Evolutionary conservation across 768 basidiomycete genomes (phyloP).

Genomic region (Asterophora lycoperdoides): DNA sequence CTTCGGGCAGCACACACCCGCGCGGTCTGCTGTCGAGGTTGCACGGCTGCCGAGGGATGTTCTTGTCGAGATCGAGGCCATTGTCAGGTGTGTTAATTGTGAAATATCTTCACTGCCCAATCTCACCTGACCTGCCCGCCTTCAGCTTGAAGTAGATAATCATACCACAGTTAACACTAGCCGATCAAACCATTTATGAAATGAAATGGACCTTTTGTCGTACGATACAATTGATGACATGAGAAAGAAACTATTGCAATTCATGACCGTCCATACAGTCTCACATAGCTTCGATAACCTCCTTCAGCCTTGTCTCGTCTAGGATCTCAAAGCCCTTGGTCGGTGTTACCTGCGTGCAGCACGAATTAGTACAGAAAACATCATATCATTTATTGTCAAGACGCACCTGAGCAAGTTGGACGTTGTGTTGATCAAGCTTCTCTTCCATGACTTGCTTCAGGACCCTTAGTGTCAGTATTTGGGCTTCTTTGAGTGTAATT

Average conservation of each 20-base stretch:
- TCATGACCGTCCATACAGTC: slow-evolving; percentile 11
- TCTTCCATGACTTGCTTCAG: slow-evolving; percentile 99
- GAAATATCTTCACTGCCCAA: not conserved
- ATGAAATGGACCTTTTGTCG: slow-evolving; percentile 11
- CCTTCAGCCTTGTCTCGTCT: slow-evolving; percentile 74
- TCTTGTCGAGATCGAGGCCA: slow-evolving; percentile 87
- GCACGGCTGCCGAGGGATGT: slow-evolving; percentile 86
- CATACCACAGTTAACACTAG: not conserved
- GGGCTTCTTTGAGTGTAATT: slow-evolving; percentile 89
- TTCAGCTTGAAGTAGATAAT: slow-evolving; percentile 30
- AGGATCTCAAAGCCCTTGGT: slow-evolving; percentile 87
- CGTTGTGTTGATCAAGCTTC: slow-evolving; percentile 97
- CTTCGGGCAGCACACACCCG: slow-evolving; percentile 91
- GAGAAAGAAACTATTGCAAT: slow-evolving; percentile 3
- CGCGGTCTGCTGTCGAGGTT: slow-evolving; percentile 89
- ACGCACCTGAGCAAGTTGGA: slow-evolving; percentile 89
- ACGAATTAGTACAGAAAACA: not conserved
- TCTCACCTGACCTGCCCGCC: not conserved
- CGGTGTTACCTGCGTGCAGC: slow-evolving; percentile 60
- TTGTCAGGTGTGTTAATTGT: slow-evolving; percentile 58
- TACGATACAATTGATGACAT: slow-evolving; percentile 1
- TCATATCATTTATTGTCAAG: not conserved
- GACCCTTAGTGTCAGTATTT: slow-evolving; percentile 79
- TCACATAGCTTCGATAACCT: slow-evolving; percentile 82
- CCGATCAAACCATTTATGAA: not conserved